phyloP scores from a whole-genome alignment of 202 grass and related monocot genomes.

The Musa balbisiana region DNA sequence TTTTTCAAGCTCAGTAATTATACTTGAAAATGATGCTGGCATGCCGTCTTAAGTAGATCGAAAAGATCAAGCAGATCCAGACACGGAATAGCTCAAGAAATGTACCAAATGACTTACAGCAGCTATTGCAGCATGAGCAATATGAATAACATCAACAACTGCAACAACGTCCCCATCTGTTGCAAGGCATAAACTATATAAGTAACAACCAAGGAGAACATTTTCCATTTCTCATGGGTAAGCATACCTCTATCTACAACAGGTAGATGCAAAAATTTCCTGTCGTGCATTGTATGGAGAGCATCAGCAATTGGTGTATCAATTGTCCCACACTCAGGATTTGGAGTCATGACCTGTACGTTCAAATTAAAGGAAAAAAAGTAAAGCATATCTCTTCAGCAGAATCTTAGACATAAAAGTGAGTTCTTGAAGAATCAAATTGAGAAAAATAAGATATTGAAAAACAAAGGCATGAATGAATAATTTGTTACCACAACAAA shows the following conservation, averaged over 20 bases:
- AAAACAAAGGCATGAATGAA: too few species aligned
- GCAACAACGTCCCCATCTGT: slow-evolving; percentile 78
- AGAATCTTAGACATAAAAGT: too few species aligned
- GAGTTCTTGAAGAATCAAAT: too few species aligned
- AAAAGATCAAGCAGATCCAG: neutral
- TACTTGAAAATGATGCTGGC: neutral
- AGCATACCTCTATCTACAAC: slow-evolving; percentile 71
- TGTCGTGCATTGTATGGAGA: slow-evolving; percentile 92
- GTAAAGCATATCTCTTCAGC: too few species aligned
- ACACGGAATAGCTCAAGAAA: neutral
- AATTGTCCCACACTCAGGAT: slow-evolving; percentile 82
- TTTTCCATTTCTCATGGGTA: slow-evolving; percentile 3
- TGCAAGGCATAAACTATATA: slow-evolving; percentile 17
- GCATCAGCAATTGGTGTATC: slow-evolving; percentile 86
- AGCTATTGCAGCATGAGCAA: slow-evolving; percentile 92
- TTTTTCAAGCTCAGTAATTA: neutral
- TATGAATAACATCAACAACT: slow-evolving; percentile 90
- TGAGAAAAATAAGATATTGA: too few species aligned
- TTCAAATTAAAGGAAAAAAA: neutral
- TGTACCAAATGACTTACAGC: slow-evolving; percentile 37
- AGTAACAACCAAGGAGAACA: neutral
- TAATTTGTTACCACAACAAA: too few species aligned
- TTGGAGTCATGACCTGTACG: slow-evolving; percentile 92
- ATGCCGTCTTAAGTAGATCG: neutral
- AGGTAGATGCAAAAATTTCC: slow-evolving; percentile 90